Percentiles rank a stretch among this genome's conserved stretches.
Conservation (phyloP, 192 early-diverging fungal genomes). For the Podila epicladia region DNA sequence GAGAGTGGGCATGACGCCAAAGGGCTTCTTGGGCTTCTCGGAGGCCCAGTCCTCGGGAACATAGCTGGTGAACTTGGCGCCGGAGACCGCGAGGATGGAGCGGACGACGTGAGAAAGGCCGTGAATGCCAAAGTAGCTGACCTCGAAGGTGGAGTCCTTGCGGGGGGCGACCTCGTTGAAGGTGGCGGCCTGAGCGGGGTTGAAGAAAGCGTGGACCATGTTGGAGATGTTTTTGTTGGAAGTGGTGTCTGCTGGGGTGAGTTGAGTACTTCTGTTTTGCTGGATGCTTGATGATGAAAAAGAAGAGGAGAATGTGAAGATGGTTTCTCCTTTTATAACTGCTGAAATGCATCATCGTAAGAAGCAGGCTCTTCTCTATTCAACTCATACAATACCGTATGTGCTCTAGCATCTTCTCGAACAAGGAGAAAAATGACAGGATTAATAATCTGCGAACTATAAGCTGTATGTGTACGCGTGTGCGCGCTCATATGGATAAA, state of each 20-base stretch:
- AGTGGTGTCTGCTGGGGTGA: neutral
- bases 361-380: too few relatives aligned
- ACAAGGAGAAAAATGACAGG: too few relatives aligned
- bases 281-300: too few relatives aligned
- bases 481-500: too few relatives aligned
- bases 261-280: neutral
- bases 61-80: constrained; percentile 11
- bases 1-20: constrained; percentile 62
- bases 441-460: too few relatives aligned
- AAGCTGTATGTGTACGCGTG: too few relatives aligned
- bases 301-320: too few relatives aligned
- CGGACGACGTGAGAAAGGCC: neutral
- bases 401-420: too few relatives aligned
- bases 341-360: too few relatives aligned
- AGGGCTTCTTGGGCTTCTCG: constrained; percentile 53
- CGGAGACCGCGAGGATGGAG: neutral
- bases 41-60: constrained; percentile 46
- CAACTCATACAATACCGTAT: too few relatives aligned
- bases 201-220: constrained; percentile 24
- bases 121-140: constrained; percentile 27
- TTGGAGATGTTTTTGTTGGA: neutral
- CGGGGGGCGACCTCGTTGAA: constrained; percentile 7
- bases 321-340: too few relatives aligned
- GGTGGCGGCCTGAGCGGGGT: constrained; percentile 29
- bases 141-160: constrained; percentile 27